Evolutionary conservation across 2,329 filamentous ascomycete species (phyloP), one percentile per base, ranked within the genome.

Genomic region (Verticillium isaacii): DNA sequence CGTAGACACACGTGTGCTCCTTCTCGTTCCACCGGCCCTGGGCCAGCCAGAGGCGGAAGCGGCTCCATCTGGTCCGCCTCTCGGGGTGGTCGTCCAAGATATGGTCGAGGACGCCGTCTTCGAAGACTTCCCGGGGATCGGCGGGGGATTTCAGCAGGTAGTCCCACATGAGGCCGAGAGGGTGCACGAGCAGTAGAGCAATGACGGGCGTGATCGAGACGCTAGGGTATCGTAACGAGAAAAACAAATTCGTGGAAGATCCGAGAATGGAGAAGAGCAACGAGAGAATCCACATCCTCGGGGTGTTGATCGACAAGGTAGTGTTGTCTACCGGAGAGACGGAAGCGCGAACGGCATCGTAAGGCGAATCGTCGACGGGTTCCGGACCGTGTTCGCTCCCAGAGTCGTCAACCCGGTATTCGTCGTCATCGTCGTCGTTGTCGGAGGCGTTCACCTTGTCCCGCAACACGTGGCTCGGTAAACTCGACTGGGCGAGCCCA

Each of bases 151-250:
- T 93, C 25, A 95, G 76, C 5, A 88, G 58, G 60, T 84, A 82
- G 71, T 96, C 92, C 90, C 92, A 94, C 32, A 92, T 72, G 29
- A 91, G 84, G 63, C 92, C 92, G 60, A 96, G 84, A 2, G 92
- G 92, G 71, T 95, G 92, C 56, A 93, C 91, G 61, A 96, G 86
- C 62, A 96, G 81, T 69, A 95, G 82, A 34, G 92, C 91, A 78
- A 96, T 96, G 67, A 96, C 90, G 45, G 92, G 92, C 25, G 91
- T 94, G 70, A 96, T 94, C 64, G 90, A 90, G 73, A 96, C 91
- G 74, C 92, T 95, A 32, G 92, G 92, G 81, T 95, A 96, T 84
- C 92, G 85, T 72, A 96, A 80, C 39, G 91, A 93, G 79, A 96
- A 96, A 78, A 96, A 95, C 50, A 96, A 78, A 74, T 95, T 95